Percentiles rank a stretch among this genome's conserved stretches.
Conservation (phyloP, 805 yeast genomes). For the Tetrapisispora namnaoensis region DNA sequence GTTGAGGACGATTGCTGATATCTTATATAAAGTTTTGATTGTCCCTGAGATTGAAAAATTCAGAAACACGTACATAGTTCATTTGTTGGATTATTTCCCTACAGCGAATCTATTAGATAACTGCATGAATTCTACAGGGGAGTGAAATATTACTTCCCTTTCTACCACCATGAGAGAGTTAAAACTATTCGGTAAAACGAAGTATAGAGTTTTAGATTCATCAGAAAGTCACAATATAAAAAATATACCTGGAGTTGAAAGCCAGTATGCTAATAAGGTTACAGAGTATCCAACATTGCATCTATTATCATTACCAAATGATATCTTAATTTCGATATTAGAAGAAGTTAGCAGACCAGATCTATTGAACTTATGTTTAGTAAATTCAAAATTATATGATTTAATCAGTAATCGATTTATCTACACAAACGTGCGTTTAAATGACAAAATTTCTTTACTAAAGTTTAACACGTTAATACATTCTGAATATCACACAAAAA, state of each 20-base stretch:
- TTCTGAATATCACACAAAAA: slow-evolving; percentile 19
- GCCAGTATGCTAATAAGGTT: not conserved
- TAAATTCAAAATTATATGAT: slow-evolving; percentile 17
- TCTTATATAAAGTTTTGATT: no score
- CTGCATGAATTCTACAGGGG: not conserved
- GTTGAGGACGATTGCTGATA: no score
- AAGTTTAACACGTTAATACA: slow-evolving; percentile 27
- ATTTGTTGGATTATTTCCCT: not conserved
- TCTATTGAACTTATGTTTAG: slow-evolving; percentile 16
- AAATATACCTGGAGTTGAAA: not conserved
- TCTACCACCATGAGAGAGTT: slow-evolving; percentile 12
- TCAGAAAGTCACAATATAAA: not conserved
- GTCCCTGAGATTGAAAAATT: not conserved
- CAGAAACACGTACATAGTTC: not conserved
- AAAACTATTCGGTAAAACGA: slow-evolving; percentile 16
- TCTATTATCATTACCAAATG: slow-evolving; percentile 18
- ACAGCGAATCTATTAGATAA: no score
- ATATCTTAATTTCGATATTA: slow-evolving; percentile 18
- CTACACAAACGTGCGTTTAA: slow-evolving; percentile 19
- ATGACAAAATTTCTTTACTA: slow-evolving; percentile 19
- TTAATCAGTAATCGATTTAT: slow-evolving; percentile 20
- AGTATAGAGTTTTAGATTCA: slow-evolving; percentile 32
- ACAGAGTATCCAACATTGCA: not conserved
- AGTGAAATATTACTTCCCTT: not conserved
- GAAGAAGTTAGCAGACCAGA: slow-evolving; percentile 16